phyloP scores from a whole-genome alignment of 2,329 filamentous ascomycete species.

The Aspergillus costaricaensis region DNA sequence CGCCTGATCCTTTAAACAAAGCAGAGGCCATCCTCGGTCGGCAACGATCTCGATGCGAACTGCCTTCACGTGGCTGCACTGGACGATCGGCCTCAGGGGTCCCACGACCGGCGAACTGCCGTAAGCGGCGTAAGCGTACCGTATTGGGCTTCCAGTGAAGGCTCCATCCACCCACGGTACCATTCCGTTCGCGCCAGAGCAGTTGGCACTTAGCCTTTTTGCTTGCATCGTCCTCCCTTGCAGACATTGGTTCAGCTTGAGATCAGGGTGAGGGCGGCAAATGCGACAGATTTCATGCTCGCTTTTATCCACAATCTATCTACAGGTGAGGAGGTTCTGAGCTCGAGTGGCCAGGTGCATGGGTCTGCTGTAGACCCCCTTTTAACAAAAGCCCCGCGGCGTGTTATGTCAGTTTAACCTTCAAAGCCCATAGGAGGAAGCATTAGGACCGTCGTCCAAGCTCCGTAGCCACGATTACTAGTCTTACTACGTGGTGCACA shows the following conservation, averaged over 20 bases:
- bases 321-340: neutral
- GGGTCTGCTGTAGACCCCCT: neutral
- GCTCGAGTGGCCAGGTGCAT: neutral
- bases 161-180: neutral
- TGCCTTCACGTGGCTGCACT: conserved; percentile 26
- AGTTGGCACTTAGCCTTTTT: neutral
- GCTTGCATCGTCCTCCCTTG: conserved; percentile 13
- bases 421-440: neutral
- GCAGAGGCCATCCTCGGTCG: conserved; percentile 14
- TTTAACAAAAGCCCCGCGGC: neutral
- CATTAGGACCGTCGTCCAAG: conserved; percentile 5
- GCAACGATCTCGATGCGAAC: conserved; percentile 23
- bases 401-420: neutral
- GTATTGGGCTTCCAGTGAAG: neutral
- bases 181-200: neutral
- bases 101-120: conserved; percentile 23
- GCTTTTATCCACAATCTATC: neutral
- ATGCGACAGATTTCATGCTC: neutral
- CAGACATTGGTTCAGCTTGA: neutral
- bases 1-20: neutral
- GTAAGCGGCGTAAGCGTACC: conserved; percentile 15
- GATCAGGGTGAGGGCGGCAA: neutral
- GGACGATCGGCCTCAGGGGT: conserved; percentile 28
- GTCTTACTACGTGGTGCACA: conserved; percentile 6
- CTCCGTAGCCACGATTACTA: conserved; percentile 1